Conservation (phyloP, 768 basidiomycete species). For the Cantharellus anzutake region DNA sequence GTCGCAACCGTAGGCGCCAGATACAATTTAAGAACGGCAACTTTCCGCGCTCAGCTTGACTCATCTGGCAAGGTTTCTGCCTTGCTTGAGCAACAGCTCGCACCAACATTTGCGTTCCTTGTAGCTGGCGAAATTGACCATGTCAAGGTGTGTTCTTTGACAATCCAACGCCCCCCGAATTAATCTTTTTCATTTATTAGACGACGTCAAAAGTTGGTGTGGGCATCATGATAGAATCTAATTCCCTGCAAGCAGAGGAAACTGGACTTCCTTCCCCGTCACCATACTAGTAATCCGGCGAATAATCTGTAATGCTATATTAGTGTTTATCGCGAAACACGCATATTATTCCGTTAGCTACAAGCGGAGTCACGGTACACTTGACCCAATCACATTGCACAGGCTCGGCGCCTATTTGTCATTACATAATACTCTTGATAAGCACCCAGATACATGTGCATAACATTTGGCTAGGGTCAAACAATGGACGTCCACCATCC, state of each 20-base stretch:
- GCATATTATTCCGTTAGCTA: too few species aligned
- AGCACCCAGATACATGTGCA: too few species aligned
- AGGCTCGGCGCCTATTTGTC: too few species aligned
- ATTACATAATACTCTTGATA: too few species aligned
- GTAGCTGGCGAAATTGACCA: conserved; percentile 97
- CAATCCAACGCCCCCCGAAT: background rate
- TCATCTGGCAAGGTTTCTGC: conserved; percentile 91
- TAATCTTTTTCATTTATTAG: background rate
- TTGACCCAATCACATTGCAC: too few species aligned
- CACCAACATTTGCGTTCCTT: conserved; percentile 85
- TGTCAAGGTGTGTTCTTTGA: conserved; percentile 52
- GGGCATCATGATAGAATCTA: conserved; percentile 86
- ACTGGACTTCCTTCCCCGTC: conserved; percentile 11
- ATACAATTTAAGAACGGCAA: conserved; percentile 86
- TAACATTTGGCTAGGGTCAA: too few species aligned
- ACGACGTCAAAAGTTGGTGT: conserved; percentile 83
- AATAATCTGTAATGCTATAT: background rate
- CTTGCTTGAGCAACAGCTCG: conserved; percentile 86
- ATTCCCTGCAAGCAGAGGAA: conserved; percentile 16
- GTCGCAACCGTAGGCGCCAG: conserved; percentile 88
- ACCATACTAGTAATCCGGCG: background rate
- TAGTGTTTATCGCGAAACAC: too few species aligned
- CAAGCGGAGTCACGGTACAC: too few species aligned
- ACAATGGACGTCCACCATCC: too few species aligned
- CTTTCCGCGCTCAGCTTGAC: conserved; percentile 88